Evolutionary conservation across 179 eudicot genomes (phyloP), one percentile per base, ranked within the genome.

Genomic region (Vitellaria paradoxa): DNA sequence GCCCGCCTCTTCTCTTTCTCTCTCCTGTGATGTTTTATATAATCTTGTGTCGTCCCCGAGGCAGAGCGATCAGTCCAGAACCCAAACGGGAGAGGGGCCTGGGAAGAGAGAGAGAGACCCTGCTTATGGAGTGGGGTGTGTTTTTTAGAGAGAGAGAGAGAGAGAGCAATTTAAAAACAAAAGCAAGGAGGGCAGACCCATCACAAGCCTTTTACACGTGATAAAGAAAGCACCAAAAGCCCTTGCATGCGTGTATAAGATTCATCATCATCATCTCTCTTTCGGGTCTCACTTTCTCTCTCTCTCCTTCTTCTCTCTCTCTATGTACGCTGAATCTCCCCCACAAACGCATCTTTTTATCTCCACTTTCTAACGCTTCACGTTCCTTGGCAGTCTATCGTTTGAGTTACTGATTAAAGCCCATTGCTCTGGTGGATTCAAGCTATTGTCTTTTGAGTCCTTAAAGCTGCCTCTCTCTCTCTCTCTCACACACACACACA

Each of bases 231-330:
- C 81, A 79, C 81, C 73, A 79, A 83, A 87, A 82, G 87, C 90
- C 83, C 52, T 73, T 83, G 90, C 90, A 85, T 87, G 90, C 90
- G 87, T 87, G 85, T 85, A 82, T 80, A 81, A 85, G 75, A 79
- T 83, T 84, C 90, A 86, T 81, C 82, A 75, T 76, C 73, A 78
- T 77, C 82, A 83, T 81, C 84, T 69, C 67, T 55, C 77, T 57
- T 40, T 50, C 57, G 26, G 40, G 56, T 26, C 71, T n/a, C 42
- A 23, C 65, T 59, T 46, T 62, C 70, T 68, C 18, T 45, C 30
- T 49, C 71, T 45, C 52, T 68, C 73, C 42, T 52, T 47, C 40
- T 30, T 68, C 73, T 49, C 59, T 50, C 12, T 17, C 0, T 18
- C 1, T 23, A 18, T 15, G 1, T 21, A 15, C 0, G 23, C 11